Conservation (phyloP, 352 stramenopile species). For the Globisporangium cylindrosporum region DNA sequence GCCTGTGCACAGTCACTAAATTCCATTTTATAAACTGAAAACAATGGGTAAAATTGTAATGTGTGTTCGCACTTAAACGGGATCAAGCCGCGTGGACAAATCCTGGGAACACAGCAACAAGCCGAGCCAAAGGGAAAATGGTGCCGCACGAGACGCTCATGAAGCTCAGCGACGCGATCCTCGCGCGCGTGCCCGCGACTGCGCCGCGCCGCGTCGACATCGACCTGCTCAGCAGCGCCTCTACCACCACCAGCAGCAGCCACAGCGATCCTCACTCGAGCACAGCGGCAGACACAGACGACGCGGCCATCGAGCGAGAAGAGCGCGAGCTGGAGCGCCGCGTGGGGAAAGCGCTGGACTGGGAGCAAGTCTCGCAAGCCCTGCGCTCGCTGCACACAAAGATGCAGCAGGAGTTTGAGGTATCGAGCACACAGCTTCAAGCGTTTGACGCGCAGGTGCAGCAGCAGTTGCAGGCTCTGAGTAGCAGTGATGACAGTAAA, state of each 20-base stretch:
- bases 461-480: neutral
- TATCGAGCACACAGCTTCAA: conserved; percentile 13
- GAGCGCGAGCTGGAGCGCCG: neutral
- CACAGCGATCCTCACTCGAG: neutral
- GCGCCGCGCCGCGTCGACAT: neutral
- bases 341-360: conserved; percentile 7
- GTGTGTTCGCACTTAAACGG: no score
- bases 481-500: neutral
- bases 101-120: no score
- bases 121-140: neutral
- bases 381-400: conserved; percentile 19
- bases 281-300: neutral
- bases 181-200: neutral
- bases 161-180: conserved; percentile 8
- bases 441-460: conserved; percentile 8
- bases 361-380: conserved; percentile 14
- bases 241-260: neutral
- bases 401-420: conserved; percentile 14
- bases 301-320: neutral
- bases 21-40: no score
- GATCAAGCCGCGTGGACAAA: no score
- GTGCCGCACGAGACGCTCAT: neutral
- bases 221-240: neutral
- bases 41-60: no score
- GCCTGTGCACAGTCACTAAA: no score